Conservation (phyloP, 1,139 yeast species). For the Eremothecium cymbalariae region DNA sequence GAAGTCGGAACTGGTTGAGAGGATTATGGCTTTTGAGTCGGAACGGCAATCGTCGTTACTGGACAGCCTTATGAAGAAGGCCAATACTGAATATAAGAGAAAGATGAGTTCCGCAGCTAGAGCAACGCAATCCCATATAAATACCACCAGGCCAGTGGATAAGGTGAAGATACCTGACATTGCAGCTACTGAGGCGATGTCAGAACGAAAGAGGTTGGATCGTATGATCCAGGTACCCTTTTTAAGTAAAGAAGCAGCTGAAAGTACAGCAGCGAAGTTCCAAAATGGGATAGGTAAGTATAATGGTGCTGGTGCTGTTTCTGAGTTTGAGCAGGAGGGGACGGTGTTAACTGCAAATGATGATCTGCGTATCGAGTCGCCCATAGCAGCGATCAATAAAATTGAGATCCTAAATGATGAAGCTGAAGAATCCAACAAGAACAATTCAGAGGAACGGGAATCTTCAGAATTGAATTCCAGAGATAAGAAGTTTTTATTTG, state of each 20-base stretch:
- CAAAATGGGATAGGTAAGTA: not conserved
- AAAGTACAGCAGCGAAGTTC: constrained; percentile 37
- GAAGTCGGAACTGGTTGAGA: constrained; percentile 46
- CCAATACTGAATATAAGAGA: constrained; percentile 7
- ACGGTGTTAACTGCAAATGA: constrained; percentile 11
- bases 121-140: constrained; percentile 5
- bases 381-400: constrained; percentile 6
- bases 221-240: constrained; percentile 50
- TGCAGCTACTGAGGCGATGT: constrained; percentile 10
- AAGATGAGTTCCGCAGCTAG: too few species aligned
- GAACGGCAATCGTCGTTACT: not conserved
- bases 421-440: constrained; percentile 5
- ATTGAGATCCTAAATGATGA: constrained; percentile 11
- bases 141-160: constrained; percentile 10
- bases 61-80: constrained; percentile 1
- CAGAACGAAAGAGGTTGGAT: constrained; percentile 35
- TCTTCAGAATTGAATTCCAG: constrained; percentile 8
- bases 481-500: constrained; percentile 15
- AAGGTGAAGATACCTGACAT: constrained; percentile 12
- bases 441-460: constrained; percentile 6
- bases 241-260: constrained; percentile 43
- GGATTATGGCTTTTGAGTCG: constrained; percentile 30
- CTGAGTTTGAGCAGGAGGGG: constrained; percentile 6
- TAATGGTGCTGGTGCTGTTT: not conserved
- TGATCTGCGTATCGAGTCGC: constrained; percentile 11